Percentiles rank a stretch among this genome's conserved stretches.
Evolutionary conservation across 1,284 basidiomycete species (phyloP).

Genomic region (Moesziomyces globuligerus): DNA sequence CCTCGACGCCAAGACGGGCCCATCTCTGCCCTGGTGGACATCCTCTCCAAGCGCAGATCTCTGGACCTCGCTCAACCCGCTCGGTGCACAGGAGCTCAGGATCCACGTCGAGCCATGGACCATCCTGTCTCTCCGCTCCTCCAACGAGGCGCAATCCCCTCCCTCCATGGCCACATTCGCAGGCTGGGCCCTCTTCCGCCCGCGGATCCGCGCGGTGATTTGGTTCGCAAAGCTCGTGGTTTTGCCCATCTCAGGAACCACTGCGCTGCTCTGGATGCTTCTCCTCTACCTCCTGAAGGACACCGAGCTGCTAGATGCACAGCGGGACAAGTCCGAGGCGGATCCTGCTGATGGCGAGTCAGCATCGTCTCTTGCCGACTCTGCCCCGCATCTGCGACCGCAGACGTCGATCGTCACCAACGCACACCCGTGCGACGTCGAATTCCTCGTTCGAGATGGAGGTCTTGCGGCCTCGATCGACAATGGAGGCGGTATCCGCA

Average conservation of each 20-base stretch:
- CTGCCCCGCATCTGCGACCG: constrained; percentile 61
- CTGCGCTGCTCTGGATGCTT: constrained; percentile 78
- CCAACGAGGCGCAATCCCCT: constrained; percentile 19
- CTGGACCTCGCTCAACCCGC: constrained; percentile 84
- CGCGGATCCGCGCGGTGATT: constrained; percentile 71
- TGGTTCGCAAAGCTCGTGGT: constrained; percentile 85
- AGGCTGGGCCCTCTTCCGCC: constrained; percentile 64
- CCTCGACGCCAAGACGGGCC: constrained; percentile 23
- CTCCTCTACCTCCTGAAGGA: constrained; percentile 91
- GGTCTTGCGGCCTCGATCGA: constrained; percentile 80
- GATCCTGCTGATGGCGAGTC: constrained; percentile 29
- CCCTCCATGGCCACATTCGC: constrained; percentile 67
- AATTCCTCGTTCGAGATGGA: constrained; percentile 77
- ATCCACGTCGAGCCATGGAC: constrained; percentile 82
- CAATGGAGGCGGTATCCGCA: constrained; percentile 71
- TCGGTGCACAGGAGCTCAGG: constrained; percentile 77
- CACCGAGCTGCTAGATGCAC: constrained; percentile 86
- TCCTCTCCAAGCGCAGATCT: constrained; percentile 69
- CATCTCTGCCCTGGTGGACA: constrained; percentile 53
- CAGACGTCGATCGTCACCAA: constrained; percentile 79
- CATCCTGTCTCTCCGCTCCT: constrained; percentile 76
- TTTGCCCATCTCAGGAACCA: constrained; percentile 83
- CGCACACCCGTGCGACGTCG: constrained; percentile 81
- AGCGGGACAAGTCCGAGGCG: constrained; percentile 71
- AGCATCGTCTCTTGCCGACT: constrained; percentile 59